Base-by-base conservation (phyloP, 140 eudicot genomes). In the Oenanthe javanica region DNA sequence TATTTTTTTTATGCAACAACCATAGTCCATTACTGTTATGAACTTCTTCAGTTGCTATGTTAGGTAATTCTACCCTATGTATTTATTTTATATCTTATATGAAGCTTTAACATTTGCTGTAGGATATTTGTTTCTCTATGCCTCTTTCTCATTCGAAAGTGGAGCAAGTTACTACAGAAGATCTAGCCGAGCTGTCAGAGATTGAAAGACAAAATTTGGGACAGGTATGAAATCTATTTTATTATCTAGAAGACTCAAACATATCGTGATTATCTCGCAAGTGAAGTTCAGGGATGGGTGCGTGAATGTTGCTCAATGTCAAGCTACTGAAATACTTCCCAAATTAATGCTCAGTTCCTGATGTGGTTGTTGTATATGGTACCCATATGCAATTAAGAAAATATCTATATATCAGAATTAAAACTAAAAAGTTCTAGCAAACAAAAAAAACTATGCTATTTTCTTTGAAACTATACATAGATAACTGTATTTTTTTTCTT, bases 181-280 rank as follows among this genome's bases (percentile, higher is more conserved):
- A 91, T 86, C 85, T 93, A 79, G 87, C 89, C 54, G 97, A 91
- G 89, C 95, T 91, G 54, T 89, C 96, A 12, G 97, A 93, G 84
- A 88, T 89, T 72, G 97, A 88, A 82, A 91, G 84, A 82, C 81
- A 91, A 75, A 87, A 85, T 79, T 77, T 88, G 57, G 92, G 93
- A 21, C 90, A 85, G 96, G 98, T 93, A 82, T 36, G 18, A 61
- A 25, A 61, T 27, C 5, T 78, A 23, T 61, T 15, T n/a, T 3
- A 0, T 9, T 4, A 43, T 73, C 40, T 31, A 31, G 31, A 31
- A 31, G 31, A 31, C 31, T 43, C 7, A 12, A 75, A 75, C 31
- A 21, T 1, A n/a, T 47, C 23, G 59, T 75, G 8, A 21, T 47
- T 49, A n/a, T 75, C 25, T 49, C 1, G 4, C 3, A 48, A 75